Evolutionary conservation across 2,329 filamentous ascomycete species (phyloP), one percentile per base, ranked within the genome.

Genomic region (Claviceps purpurea): DNA sequence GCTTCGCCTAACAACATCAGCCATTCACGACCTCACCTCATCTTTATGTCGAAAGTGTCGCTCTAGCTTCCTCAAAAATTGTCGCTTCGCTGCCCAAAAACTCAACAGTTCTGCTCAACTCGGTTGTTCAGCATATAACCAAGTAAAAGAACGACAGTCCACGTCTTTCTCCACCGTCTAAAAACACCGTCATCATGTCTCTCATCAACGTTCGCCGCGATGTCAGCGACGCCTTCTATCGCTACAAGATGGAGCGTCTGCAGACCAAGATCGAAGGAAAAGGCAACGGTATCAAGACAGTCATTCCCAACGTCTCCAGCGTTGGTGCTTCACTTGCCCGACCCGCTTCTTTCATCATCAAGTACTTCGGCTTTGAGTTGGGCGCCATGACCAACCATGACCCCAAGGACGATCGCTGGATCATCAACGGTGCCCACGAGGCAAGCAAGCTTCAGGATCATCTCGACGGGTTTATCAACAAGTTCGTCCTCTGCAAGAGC

Each of bases 181-280:
- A 46, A 50, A 20, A 48, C 34, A 69, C 70, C 73, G 74, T 70
- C 81, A 89, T 64, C 73, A 97, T 97, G 93, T 85, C 88, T 80
- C 90, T 88, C 76, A 79, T 98, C 82, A 98, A 98, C 75, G 90
- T 97, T 74, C 90, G 90, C 73, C 89, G 88, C 73, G 91, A 97
- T 86, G 85, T 95, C 76, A 85, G 85, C 78, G 93, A 98, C 76
- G 86, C 86, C 74, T 98, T 96, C 83, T 98, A 98, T 77, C 93
- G 93, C 72, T 98, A 98, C 84, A 98, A 98, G 83, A 98, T 98
- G 93, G 93, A 97, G 77, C 85, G 84, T 64, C 77, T 98, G 68
- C 89, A 95, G 78, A 95, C 93, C 71, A 98, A 98, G 80, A 94
- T 98, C 64, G 93, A 98, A 76, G 93, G 93, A 74, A 98, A 98